Conservation (phyloP, 306 rosid genomes). For the Carpinus fangiana region DNA sequence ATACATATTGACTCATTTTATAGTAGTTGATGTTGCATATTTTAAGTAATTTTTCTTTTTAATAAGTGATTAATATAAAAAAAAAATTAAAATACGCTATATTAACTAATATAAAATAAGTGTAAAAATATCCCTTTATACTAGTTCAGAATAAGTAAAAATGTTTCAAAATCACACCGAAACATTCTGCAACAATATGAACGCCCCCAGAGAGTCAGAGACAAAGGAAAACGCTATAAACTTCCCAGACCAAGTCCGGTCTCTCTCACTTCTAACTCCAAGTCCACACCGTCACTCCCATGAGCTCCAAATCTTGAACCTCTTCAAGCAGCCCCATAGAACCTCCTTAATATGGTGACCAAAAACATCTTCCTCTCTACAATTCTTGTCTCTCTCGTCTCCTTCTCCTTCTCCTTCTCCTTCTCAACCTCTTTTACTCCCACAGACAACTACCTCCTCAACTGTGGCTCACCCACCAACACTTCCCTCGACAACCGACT, state of each 20-base stretch:
- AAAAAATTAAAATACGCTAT: too few species aligned
- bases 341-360: constrained; percentile 50
- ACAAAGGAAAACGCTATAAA: too few species aligned
- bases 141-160: too few species aligned
- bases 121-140: too few species aligned
- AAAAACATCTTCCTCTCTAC: constrained; percentile 31
- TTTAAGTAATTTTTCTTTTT: too few species aligned
- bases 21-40: too few species aligned
- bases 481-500: constrained; percentile 48
- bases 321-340: constrained; percentile 1
- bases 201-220: too few species aligned
- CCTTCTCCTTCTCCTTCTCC: not conserved
- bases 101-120: too few species aligned
- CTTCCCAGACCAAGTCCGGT: not conserved
- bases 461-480: constrained; percentile 74
- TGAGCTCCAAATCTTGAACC: constrained; percentile 18
- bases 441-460: constrained; percentile 68
- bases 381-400: constrained; percentile 28
- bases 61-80: too few species aligned
- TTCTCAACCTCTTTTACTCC: constrained; percentile 64
- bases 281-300: not conserved
- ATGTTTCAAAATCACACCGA: too few species aligned
- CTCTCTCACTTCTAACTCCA: not conserved
- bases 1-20: too few species aligned
- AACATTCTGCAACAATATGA: too few species aligned